Conservation (phyloP, 1,284 basidiomycete species). For the Ceraceosorus guamensis region DNA sequence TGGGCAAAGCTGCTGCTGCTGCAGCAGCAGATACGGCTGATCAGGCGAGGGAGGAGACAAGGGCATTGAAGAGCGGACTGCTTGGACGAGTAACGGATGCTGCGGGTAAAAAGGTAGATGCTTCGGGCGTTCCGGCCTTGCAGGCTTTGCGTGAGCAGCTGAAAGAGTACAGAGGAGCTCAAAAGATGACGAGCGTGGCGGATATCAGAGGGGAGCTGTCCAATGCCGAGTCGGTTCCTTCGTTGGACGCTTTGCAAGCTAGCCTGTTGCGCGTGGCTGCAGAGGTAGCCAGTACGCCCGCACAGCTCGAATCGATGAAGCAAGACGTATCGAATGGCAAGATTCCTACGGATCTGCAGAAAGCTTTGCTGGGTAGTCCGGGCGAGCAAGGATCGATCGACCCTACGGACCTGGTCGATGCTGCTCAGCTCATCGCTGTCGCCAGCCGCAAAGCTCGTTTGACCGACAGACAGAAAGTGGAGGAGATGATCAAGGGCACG, state of each 20-base stretch:
- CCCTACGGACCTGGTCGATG: slow-evolving; percentile 11
- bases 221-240: slow-evolving; percentile 1
- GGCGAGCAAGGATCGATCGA: neutral
- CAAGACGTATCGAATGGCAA: slow-evolving; percentile 4
- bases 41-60: neutral
- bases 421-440: slow-evolving; percentile 11
- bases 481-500: neutral
- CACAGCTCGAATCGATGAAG: slow-evolving; percentile 2
- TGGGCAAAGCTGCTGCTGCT: neutral
- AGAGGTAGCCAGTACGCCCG: neutral
- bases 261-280: neutral
- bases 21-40: neutral
- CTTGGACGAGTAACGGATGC: too few species aligned
- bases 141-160: neutral
- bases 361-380: slow-evolving; percentile 4
- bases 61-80: neutral
- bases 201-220: neutral
- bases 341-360: slow-evolving; percentile 9
- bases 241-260: slow-evolving; percentile 4
- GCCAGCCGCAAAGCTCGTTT: slow-evolving; percentile 3
- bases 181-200: neutral
- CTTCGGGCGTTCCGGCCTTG: neutral
- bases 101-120: too few species aligned
- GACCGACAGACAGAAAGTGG: neutral
- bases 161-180: too few species aligned